Evolutionary conservation across 495 filamentous ascomycete species (phyloP).

Genomic region (Neurospora sp.): DNA sequence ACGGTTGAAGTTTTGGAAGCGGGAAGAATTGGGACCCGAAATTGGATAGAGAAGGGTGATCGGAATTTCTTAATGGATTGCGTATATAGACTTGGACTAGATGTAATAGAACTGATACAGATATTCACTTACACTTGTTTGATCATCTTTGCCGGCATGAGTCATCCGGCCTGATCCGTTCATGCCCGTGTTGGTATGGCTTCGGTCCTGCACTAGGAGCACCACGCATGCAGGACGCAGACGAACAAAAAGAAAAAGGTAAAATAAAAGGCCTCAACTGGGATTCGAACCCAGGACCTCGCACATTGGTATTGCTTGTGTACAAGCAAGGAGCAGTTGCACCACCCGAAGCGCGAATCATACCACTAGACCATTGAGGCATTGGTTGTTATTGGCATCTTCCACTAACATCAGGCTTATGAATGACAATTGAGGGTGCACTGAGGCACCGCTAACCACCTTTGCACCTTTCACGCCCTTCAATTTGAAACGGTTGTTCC

Average conservation of each 20-base stretch:
- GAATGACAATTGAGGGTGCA: not conserved
- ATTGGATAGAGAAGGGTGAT: not conserved
- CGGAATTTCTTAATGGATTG: not conserved
- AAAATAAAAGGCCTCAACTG: not conserved
- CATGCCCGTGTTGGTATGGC: not conserved
- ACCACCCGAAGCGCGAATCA: not conserved
- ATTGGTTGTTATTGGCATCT: not conserved
- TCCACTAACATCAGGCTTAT: fast-evolving
- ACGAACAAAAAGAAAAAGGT: not conserved
- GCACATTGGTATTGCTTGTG: not conserved
- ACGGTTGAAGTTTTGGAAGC: not conserved
- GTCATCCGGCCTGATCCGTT: not conserved
- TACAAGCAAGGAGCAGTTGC: not conserved
- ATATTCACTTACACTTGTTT: not conserved
- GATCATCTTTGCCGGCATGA: not conserved
- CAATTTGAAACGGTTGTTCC: no score
- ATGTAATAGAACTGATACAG: not conserved
- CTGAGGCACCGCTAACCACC: no score
- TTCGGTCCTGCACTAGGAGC: not conserved
- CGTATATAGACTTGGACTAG: not conserved
- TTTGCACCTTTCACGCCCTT: no score
- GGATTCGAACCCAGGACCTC: not conserved
- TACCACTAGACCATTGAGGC: not conserved
- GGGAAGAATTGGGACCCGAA: not conserved
- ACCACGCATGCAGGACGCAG: not conserved